phyloP scores from a whole-genome alignment of 1,139 yeast genomes.

The Suhomyces atakaporum region DNA sequence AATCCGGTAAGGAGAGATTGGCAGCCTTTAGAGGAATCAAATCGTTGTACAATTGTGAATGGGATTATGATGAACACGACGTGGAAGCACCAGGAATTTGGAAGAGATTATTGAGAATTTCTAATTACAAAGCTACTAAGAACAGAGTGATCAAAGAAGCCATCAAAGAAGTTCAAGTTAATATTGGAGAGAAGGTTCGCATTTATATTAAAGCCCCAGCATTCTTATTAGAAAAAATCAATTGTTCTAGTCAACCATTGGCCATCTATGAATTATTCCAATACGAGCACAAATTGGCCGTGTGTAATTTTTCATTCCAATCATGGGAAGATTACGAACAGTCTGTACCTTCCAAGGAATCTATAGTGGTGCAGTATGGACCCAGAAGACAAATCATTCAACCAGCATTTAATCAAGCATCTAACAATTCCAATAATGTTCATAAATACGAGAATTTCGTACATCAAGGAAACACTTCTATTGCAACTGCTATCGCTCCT shows the following conservation, averaged over 20 bases:
- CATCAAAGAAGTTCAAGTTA: slow-evolving; percentile 56
- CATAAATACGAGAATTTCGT: slow-evolving; percentile 84
- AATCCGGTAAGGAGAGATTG: slow-evolving; percentile 73
- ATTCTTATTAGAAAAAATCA: slow-evolving; percentile 43
- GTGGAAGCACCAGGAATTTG: slow-evolving; percentile 76
- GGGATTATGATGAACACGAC: slow-evolving; percentile 88
- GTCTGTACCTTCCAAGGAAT: slow-evolving; percentile 80
- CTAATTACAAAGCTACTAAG: slow-evolving; percentile 76
- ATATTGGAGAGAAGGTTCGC: slow-evolving; percentile 66
- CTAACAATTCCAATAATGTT: slow-evolving; percentile 79
- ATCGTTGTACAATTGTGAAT: slow-evolving; percentile 73
- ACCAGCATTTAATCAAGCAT: slow-evolving; percentile 81
- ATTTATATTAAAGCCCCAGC: slow-evolving; percentile 66
- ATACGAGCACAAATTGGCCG: slow-evolving; percentile 85
- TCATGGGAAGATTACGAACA: slow-evolving; percentile 87
- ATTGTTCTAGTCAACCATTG: slow-evolving; percentile 50
- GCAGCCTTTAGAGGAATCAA: slow-evolving; percentile 83
- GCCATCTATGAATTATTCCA: slow-evolving; percentile 72
- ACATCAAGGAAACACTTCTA: slow-evolving; percentile 68
- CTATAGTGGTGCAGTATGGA: slow-evolving; percentile 87
- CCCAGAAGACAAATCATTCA: slow-evolving; percentile 84
- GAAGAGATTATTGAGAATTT: slow-evolving; percentile 71
- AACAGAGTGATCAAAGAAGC: slow-evolving; percentile 69
- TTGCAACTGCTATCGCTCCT: slow-evolving; percentile 93
- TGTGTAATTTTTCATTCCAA: slow-evolving; percentile 77